Evolutionary conservation across 83 land plant genomes (phyloP).

Genomic region (Diphasiastrum complanatum): DNA sequence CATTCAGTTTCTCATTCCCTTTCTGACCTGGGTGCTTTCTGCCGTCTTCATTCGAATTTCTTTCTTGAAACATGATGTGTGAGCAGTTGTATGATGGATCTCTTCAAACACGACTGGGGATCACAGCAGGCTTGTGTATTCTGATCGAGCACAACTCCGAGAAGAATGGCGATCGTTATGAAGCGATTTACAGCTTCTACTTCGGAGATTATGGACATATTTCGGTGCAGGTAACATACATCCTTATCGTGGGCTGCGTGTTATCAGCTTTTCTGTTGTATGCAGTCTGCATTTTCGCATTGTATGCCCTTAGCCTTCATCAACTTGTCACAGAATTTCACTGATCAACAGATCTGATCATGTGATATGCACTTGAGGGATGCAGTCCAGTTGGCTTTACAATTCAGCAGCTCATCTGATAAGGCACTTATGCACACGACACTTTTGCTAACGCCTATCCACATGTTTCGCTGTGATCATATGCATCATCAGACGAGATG

Average conservation of each 20-base stretch:
- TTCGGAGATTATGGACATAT: conserved; percentile 34
- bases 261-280: too few species aligned
- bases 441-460: too few species aligned
- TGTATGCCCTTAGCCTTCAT: too few species aligned
- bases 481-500: too few species aligned
- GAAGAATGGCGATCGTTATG: conserved; percentile 20
- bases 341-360: too few species aligned
- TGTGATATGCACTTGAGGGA: too few species aligned
- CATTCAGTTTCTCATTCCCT: conserved; percentile 5
- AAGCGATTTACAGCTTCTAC: conserved; percentile 26
- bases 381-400: too few species aligned
- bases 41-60: not conserved
- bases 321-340: too few species aligned
- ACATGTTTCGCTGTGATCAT: too few species aligned
- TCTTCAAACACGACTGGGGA: conserved; percentile 27
- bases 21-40: not conserved
- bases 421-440: too few species aligned
- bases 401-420: too few species aligned
- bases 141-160: conserved; percentile 13
- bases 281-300: too few species aligned
- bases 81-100: conserved; percentile 33
- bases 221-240: conserved; percentile 20
- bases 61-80: not conserved
- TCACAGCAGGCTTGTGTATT: conserved; percentile 30
- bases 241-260: not conserved